A percentile compares a stretch with the other conserved stretches of the same genome.
These are phyloP conservation scores for Blastobotrys elegans DNA, from an alignment of 1,139 yeast species.

Conservation along the genomic window DNA sequence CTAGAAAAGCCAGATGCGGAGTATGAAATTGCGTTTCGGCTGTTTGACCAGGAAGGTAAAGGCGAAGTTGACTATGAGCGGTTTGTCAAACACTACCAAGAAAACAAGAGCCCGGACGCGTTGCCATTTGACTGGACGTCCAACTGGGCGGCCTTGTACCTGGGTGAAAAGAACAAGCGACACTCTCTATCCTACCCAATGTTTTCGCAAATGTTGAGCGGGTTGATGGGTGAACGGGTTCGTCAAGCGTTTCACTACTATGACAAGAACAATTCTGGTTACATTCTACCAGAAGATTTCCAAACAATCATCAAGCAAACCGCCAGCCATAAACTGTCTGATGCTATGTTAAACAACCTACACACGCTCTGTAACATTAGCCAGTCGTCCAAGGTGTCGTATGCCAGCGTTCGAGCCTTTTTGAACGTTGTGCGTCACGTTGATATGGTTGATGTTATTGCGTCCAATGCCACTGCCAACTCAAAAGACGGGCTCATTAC, in stretches of 20 bases:
- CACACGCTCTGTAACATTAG: slow-evolving; percentile 38
- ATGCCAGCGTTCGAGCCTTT: slow-evolving; percentile 43
- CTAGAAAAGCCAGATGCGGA: slow-evolving; percentile 45
- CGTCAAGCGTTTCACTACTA: slow-evolving; percentile 41
- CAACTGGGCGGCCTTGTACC: slow-evolving; percentile 39
- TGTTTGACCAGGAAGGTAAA: slow-evolving; percentile 38
- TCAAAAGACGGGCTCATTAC: slow-evolving; percentile 38
- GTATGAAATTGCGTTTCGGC: slow-evolving; percentile 42
- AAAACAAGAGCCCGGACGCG: slow-evolving; percentile 33
- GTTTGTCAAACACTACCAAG: slow-evolving; percentile 37
- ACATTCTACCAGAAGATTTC: slow-evolving; percentile 40
- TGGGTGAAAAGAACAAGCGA: slow-evolving; percentile 37
- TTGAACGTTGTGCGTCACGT: slow-evolving; percentile 40
- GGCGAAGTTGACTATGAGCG: slow-evolving; percentile 39
- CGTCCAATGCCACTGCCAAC: slow-evolving; percentile 32
- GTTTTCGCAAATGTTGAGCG: slow-evolving; percentile 43
- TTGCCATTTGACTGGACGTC: slow-evolving; percentile 43
- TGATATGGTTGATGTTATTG: slow-evolving; percentile 40
- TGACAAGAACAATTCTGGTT: slow-evolving; percentile 37
- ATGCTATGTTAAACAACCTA: slow-evolving; percentile 35
- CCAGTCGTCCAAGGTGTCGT: slow-evolving; percentile 36
- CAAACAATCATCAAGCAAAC: slow-evolving; percentile 37
- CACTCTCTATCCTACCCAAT: slow-evolving; percentile 39
- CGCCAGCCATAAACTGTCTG: slow-evolving; percentile 41
- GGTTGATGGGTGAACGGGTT: slow-evolving; percentile 43